These are phyloP conservation scores for Salvia sclarea DNA, from an alignment of 305 asterid genomes.

Conservation along the genomic window DNA sequence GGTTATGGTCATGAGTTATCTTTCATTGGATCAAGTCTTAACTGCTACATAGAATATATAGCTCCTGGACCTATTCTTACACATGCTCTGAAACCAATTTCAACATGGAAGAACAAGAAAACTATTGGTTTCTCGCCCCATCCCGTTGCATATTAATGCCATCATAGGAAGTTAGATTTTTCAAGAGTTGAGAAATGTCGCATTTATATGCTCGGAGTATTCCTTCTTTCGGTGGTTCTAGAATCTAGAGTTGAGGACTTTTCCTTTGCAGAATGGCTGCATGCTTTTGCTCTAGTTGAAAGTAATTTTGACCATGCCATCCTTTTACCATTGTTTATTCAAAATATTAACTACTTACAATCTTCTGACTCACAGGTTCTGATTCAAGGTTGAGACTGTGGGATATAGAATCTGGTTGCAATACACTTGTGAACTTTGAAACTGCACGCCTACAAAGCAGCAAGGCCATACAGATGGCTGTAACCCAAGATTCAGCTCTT, in stretches of 20 bases:
- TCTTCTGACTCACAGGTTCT: slow-evolving; percentile 65
- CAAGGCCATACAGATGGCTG: slow-evolving; percentile 78
- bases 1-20: neutral
- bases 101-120: slow-evolving; percentile 8
- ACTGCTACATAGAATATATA: neutral
- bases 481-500: slow-evolving; percentile 65
- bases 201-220: neutral
- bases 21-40: neutral
- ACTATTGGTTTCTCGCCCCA: neutral
- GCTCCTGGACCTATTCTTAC: neutral
- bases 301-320: slow-evolving; percentile 9
- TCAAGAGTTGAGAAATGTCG: neutral
- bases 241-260: slow-evolving; percentile 15
- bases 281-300: slow-evolving; percentile 3
- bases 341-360: neutral
- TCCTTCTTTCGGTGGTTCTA: slow-evolving; percentile 17
- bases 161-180: neutral
- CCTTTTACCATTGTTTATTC: neutral
- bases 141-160: neutral
- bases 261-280: neutral
- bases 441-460: slow-evolving; percentile 80
- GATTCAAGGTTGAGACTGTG: slow-evolving; percentile 96
- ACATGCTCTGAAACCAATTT: slow-evolving; percentile 6
- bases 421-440: slow-evolving; percentile 91
- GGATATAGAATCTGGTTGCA: slow-evolving; percentile 96